Percentiles rank a stretch among this genome's conserved stretches.
Evolutionary conservation across 192 early-diverging fungal genomes (phyloP).

Genomic region (Gonapodya prolifera): DNA sequence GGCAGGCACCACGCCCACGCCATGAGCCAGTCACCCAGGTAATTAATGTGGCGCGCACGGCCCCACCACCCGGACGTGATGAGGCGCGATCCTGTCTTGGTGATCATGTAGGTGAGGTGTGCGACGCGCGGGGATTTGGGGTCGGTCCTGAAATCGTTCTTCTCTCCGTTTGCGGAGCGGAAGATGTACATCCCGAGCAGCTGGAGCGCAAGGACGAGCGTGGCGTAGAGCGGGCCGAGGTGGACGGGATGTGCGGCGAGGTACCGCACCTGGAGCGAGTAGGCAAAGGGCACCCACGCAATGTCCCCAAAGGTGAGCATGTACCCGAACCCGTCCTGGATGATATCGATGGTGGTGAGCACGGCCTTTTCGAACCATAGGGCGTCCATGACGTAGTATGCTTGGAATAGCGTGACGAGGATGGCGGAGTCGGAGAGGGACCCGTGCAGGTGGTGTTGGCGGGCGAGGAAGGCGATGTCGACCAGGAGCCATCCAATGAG

Average conservation of each 20-base stretch:
- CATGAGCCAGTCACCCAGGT: slow-evolving; percentile 88
- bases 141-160: slow-evolving; percentile 75
- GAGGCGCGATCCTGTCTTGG: slow-evolving; percentile 62
- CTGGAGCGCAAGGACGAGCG: slow-evolving; percentile 38
- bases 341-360: slow-evolving; percentile 96
- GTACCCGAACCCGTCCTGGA: slow-evolving; percentile 91
- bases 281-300: slow-evolving; percentile 85
- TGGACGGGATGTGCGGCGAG: slow-evolving; percentile 54
- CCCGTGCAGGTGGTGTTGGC: slow-evolving; percentile 58
- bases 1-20: slow-evolving; percentile 80
- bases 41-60: slow-evolving; percentile 85
- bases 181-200: slow-evolving; percentile 72
- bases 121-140: slow-evolving; percentile 37
- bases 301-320: slow-evolving; percentile 70
- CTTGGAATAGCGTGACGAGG: slow-evolving; percentile 62
- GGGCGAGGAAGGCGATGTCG: slow-evolving; percentile 60
- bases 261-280: slow-evolving; percentile 81
- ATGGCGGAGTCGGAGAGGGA: slow-evolving; percentile 62
- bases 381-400: slow-evolving; percentile 76
- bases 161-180: slow-evolving; percentile 77
- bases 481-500: slow-evolving; percentile 81
- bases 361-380: slow-evolving; percentile 67
- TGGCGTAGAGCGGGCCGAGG: slow-evolving; percentile 22
- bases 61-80: slow-evolving; percentile 93
- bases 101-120: slow-evolving; percentile 75